Percentiles rank a stretch among this genome's conserved stretches.
phyloP scores from a whole-genome alignment of 257 asterid species.

The Fraxinus cuspidata region DNA sequence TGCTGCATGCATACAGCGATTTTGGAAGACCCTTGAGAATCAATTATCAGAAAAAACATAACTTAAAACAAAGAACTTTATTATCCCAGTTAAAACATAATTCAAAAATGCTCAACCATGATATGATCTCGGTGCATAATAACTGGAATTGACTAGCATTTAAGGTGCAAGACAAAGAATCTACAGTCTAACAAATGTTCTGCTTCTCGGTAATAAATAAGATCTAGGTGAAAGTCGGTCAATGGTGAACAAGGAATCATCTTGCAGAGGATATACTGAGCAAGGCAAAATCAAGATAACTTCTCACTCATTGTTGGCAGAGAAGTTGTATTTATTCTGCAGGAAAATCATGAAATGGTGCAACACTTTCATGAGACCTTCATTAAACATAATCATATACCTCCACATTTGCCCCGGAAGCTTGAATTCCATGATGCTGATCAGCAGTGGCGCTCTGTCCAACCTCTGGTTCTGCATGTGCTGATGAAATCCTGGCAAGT shows the following conservation, averaged over 20 bases:
- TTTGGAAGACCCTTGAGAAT: background rate
- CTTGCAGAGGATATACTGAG: constrained; percentile 6
- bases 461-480: constrained; percentile 68
- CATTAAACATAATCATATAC: constrained; percentile 34
- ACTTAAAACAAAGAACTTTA: background rate
- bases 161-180: background rate
- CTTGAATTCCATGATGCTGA: constrained; percentile 44
- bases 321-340: background rate
- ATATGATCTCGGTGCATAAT: background rate
- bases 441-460: constrained; percentile 31
- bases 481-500: constrained; percentile 68
- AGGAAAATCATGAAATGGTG: background rate
- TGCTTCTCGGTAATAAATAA: background rate
- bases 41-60: background rate
- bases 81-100: background rate
- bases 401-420: constrained; percentile 58
- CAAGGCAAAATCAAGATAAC: constrained; percentile 9
- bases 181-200: background rate
- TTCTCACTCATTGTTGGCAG: background rate
- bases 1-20: background rate
- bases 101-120: background rate
- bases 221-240: background rate
- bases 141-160: background rate
- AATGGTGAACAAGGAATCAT: background rate
- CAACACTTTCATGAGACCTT: background rate